Evolutionary conservation across 2,329 filamentous ascomycete species (phyloP).

Genomic region (Phoma sp.): DNA sequence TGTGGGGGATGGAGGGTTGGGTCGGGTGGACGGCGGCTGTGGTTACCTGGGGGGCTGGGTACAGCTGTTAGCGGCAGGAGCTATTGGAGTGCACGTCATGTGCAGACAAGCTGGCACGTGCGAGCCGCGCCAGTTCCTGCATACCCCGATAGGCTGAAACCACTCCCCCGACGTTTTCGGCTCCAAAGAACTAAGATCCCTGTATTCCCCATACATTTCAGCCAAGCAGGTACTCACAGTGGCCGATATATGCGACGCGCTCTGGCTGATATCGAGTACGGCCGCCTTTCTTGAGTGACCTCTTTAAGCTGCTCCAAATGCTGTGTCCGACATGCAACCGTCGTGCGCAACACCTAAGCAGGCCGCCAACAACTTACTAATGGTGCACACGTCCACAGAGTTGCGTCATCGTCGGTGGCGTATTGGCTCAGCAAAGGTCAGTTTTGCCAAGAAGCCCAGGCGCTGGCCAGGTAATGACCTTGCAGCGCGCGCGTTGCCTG

Average conservation of each 20-base stretch:
- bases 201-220: conserved; percentile 8
- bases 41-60: conserved; percentile 21
- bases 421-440: not conserved
- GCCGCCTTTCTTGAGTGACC: not conserved
- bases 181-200: conserved; percentile 5
- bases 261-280: not conserved
- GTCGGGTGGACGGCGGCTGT: not conserved
- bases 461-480: not conserved
- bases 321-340: not conserved
- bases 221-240: not conserved
- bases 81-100: conserved; percentile 8
- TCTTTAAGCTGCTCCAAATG: not conserved
- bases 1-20: conserved; percentile 12
- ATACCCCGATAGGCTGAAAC: conserved; percentile 3
- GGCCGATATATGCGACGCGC: too few species aligned
- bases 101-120: conserved; percentile 5
- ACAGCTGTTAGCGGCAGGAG: conserved; percentile 20
- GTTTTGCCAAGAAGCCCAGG: conserved; percentile 1
- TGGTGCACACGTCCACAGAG: not conserved
- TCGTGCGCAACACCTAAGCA: not conserved
- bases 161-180: conserved; percentile 14
- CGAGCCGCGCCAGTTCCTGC: conserved; percentile 11
- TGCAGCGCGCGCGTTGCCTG: not conserved
- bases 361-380: too few species aligned
- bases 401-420: not conserved